Percentiles rank a stretch among this genome's conserved stretches.
Conservation (phyloP, 192 early-diverging fungal genomes). For the Umbelopsis isabellina region DNA sequence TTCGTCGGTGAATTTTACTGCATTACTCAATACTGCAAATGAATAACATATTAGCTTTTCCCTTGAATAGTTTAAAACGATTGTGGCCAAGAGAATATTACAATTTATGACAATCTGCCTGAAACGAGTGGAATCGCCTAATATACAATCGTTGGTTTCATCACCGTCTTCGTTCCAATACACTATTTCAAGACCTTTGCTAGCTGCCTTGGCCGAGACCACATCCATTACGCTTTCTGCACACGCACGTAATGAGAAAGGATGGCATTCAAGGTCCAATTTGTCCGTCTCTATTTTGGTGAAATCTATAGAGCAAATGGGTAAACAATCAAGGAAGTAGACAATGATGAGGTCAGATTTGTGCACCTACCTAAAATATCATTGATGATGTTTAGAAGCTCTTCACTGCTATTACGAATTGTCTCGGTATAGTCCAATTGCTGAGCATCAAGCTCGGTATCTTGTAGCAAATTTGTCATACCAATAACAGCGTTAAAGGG, state of each 20-base stretch:
- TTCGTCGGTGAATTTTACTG: constrained; percentile 57
- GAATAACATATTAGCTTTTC: background rate
- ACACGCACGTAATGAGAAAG: constrained; percentile 53
- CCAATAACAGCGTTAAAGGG: constrained; percentile 81
- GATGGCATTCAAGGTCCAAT: constrained; percentile 64
- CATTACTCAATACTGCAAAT: constrained; percentile 39
- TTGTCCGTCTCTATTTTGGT: constrained; percentile 77
- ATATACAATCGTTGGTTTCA: constrained; percentile 21
- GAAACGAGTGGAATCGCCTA: constrained; percentile 57
- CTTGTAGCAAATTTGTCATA: constrained; percentile 67
- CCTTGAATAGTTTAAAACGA: background rate
- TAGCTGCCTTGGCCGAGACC: constrained; percentile 60
- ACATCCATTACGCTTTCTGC: constrained; percentile 64
- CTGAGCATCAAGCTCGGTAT: constrained; percentile 69
- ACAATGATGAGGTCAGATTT: background rate
- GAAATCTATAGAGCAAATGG: background rate
- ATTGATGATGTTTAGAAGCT: constrained; percentile 49
- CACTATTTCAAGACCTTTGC: constrained; percentile 61
- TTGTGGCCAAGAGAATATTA: background rate
- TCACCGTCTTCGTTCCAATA: constrained; percentile 57
- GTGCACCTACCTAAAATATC: constrained; percentile 38
- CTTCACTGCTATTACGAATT: constrained; percentile 46
- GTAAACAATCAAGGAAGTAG: background rate
- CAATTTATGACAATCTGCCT: constrained; percentile 58
- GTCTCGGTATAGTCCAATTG: constrained; percentile 64